A percentile compares a stretch with the other conserved stretches of the same genome.
Conservation (phyloP, 1,139 yeast species). For the Suhomyces maxii region DNA sequence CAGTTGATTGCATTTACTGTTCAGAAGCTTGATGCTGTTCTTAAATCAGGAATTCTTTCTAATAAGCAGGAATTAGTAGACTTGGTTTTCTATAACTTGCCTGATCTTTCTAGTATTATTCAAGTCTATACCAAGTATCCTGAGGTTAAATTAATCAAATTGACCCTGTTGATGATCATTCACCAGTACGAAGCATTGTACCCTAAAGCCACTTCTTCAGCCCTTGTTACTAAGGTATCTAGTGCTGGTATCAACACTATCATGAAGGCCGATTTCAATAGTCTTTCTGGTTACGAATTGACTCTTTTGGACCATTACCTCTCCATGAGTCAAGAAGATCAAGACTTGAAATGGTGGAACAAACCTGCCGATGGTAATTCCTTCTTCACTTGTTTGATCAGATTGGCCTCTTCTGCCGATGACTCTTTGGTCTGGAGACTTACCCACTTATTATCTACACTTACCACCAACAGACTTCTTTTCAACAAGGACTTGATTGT, state of each 20-base stretch:
- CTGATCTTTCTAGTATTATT: slow-evolving; percentile 26
- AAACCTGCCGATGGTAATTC: slow-evolving; percentile 48
- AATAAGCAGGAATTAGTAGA: slow-evolving; percentile 32
- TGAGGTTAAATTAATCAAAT: slow-evolving; percentile 20
- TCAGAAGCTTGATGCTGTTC: slow-evolving; percentile 47
- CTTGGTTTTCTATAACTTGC: slow-evolving; percentile 29
- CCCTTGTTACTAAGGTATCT: slow-evolving; percentile 18
- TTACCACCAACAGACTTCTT: slow-evolving; percentile 30
- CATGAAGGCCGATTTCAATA: slow-evolving; percentile 16
- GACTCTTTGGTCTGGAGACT: slow-evolving; percentile 24
- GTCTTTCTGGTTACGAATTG: slow-evolving; percentile 51
- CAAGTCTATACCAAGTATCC: slow-evolving; percentile 16
- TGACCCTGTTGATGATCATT: slow-evolving; percentile 29
- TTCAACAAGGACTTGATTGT: slow-evolving; percentile 48
- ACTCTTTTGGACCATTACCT: slow-evolving; percentile 51
- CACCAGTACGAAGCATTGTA: slow-evolving; percentile 23
- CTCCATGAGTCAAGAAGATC: slow-evolving; percentile 31
- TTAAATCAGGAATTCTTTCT: slow-evolving; percentile 29
- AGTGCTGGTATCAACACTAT: slow-evolving; percentile 22
- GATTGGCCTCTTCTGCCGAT: slow-evolving; percentile 42
- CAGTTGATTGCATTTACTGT: slow-evolving; percentile 60
- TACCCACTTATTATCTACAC: slow-evolving; percentile 22
- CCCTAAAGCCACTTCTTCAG: slow-evolving; percentile 17
- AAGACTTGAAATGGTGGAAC: slow-evolving; percentile 65
- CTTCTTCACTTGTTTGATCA: slow-evolving; percentile 59